These are phyloP conservation scores for Nitzschia sp. DNA, from an alignment of 108 stramenopile species.

Conservation along the genomic window DNA sequence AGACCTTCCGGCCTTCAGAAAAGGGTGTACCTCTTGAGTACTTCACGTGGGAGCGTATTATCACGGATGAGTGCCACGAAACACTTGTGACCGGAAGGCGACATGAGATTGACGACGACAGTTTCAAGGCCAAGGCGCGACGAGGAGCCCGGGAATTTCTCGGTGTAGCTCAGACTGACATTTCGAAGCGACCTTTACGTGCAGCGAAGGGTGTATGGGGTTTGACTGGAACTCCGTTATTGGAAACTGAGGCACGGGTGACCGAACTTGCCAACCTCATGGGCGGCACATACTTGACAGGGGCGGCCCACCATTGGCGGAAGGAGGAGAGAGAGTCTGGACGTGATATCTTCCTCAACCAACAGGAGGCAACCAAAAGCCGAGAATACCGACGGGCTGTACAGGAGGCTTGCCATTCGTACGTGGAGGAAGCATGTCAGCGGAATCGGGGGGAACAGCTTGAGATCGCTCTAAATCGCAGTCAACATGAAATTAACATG, in stretches of 20 bases:
- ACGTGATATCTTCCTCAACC: constrained; percentile 66
- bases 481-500: constrained; percentile 53
- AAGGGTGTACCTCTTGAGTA: constrained; percentile 78
- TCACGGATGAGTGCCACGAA: constrained; percentile 70
- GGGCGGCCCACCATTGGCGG: constrained; percentile 69
- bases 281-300: constrained; percentile 70
- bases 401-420: constrained; percentile 9
- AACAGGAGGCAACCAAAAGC: constrained; percentile 58
- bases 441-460: constrained; percentile 54
- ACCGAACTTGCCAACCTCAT: constrained; percentile 79
- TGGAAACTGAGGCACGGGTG: constrained; percentile 68
- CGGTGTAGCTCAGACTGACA: constrained; percentile 64
- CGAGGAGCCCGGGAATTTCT: constrained; percentile 68
- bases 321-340: constrained; percentile 63
- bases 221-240: constrained; percentile 72
- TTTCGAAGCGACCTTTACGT: constrained; percentile 52
- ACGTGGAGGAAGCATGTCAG: constrained; percentile 25
- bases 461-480: constrained; percentile 47
- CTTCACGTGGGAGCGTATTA: constrained; percentile 73
- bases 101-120: constrained; percentile 15
- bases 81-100: constrained; percentile 12
- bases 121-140: constrained; percentile 58
- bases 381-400: constrained; percentile 61
- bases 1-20: constrained; percentile 47
- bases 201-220: constrained; percentile 62